Conservation (phyloP, 2,329 filamentous ascomycete genomes). For the Pseudogymnoascus sp. region DNA sequence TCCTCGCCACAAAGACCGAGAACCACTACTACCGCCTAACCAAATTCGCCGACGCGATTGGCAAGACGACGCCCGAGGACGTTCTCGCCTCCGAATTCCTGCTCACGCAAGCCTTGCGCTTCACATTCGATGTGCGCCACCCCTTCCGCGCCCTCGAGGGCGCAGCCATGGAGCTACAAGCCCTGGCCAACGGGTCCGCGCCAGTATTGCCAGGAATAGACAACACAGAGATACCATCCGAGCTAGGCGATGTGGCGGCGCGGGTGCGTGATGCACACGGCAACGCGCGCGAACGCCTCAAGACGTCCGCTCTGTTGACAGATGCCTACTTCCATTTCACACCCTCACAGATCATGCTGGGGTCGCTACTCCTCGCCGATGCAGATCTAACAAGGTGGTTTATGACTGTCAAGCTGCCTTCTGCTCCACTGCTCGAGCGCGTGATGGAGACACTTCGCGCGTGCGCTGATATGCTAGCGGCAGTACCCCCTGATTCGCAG, state of each 20-base stretch:
- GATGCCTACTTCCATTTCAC: constrained; percentile 98
- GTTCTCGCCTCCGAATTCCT: constrained; percentile 89
- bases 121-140: constrained; percentile 88
- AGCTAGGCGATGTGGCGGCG: constrained; percentile 26
- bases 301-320: constrained; percentile 74
- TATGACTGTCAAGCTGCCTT: constrained; percentile 25
- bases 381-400: constrained; percentile 41
- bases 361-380: constrained; percentile 70
- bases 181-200: constrained; percentile 46
- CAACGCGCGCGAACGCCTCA: constrained; percentile 65
- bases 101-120: constrained; percentile 83
- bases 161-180: constrained; percentile 71
- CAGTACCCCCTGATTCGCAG: constrained; percentile 38
- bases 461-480: constrained; percentile 48
- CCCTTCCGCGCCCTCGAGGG: constrained; percentile 85
- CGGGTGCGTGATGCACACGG: constrained; percentile 57
- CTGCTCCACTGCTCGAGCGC: constrained; percentile 34
- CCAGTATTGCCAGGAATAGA: constrained; percentile 18
- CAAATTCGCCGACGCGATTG: constrained; percentile 62
- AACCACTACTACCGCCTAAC: constrained; percentile 56
- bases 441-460: constrained; percentile 41
- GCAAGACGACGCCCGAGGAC: constrained; percentile 66
- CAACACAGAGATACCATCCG: not conserved
- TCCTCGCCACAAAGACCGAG: constrained; percentile 90
- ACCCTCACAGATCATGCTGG: constrained; percentile 87